phyloP scores from a whole-genome alignment of 495 filamentous ascomycete species.

The Cudoniella acicularis region DNA sequence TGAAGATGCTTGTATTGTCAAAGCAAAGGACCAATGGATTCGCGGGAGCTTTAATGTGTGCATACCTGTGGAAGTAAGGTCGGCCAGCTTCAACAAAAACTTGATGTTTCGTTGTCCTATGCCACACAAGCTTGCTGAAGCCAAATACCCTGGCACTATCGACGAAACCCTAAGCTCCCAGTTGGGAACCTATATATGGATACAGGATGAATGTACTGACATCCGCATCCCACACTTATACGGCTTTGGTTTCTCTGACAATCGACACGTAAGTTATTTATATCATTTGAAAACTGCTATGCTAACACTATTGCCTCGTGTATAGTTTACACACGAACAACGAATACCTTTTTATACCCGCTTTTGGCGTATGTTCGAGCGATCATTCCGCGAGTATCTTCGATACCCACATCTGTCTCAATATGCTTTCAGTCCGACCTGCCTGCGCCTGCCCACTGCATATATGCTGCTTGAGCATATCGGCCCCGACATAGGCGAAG shows the following conservation, averaged over 20 bases:
- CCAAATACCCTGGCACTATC: not conserved
- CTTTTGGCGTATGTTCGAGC: not conserved
- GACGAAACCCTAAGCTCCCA: too few relatives aligned
- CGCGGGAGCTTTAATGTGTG: not conserved
- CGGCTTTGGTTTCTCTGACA: not conserved
- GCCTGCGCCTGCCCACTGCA: constrained; percentile 9
- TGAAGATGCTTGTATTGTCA: not conserved
- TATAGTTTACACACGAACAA: constrained; percentile 2
- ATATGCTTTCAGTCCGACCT: constrained; percentile 23
- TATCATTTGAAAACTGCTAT: not conserved
- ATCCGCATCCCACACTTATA: too few relatives aligned
- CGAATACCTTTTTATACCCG: not conserved
- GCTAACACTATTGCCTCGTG: not conserved
- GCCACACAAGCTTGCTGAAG: too few relatives aligned
- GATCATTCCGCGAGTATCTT: constrained; percentile 13
- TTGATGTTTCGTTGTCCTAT: not conserved
- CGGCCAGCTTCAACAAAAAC: not conserved
- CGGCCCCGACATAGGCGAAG: constrained; percentile 22
- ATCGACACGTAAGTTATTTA: constrained; percentile 22
- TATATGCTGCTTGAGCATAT: constrained; percentile 39
- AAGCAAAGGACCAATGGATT: not conserved
- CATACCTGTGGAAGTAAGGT: not conserved
- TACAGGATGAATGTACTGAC: not conserved
- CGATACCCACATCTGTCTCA: constrained; percentile 24
- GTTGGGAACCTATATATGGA: not conserved